Evolutionary conservation across 805 yeast species (phyloP).

Genomic region (Wickerhamiella azyma): DNA sequence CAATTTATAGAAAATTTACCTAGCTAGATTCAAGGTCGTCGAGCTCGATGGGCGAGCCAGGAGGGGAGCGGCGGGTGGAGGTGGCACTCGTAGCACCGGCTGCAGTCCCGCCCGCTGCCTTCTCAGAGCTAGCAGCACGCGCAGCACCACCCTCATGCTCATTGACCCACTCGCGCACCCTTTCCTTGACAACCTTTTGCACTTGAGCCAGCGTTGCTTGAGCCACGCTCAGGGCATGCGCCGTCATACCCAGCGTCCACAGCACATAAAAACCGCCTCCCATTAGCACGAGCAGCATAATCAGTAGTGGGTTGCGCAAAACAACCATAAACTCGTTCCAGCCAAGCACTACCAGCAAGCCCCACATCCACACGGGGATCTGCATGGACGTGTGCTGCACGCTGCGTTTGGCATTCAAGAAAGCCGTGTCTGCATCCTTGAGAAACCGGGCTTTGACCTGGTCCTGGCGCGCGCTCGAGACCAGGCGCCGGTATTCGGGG

Average conservation of each 20-base stretch:
- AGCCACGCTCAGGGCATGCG: conserved; percentile 53
- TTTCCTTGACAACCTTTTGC: conserved; percentile 42
- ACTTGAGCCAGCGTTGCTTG: conserved; percentile 46
- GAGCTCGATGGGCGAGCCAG: not conserved
- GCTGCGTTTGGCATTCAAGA: conserved; percentile 79
- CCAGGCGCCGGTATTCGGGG: conserved; percentile 33
- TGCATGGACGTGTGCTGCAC: conserved; percentile 61
- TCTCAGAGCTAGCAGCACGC: too few species aligned
- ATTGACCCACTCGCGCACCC: conserved; percentile 40
- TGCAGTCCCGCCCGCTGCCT: too few species aligned
- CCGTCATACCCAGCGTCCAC: conserved; percentile 57
- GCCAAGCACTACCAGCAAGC: conserved; percentile 61
- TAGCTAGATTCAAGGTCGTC: not conserved
- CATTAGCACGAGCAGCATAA: conserved; percentile 39
- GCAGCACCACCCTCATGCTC: conserved; percentile 1
- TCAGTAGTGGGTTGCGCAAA: conserved; percentile 70
- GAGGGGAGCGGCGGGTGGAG: too few species aligned
- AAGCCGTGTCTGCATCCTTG: conserved; percentile 64
- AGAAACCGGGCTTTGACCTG: conserved; percentile 47
- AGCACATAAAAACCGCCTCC: conserved; percentile 54
- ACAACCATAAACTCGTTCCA: conserved; percentile 94
- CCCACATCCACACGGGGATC: conserved; percentile 73
- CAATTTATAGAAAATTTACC: too few species aligned
- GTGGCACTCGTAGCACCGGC: not conserved
- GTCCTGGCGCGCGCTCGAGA: conserved; percentile 44